Percentiles rank a stretch among this genome's conserved stretches.
Evolutionary conservation across 202 grass and related monocot genomes (phyloP).

Genomic region (Miscanthus sacchariflorus): DNA sequence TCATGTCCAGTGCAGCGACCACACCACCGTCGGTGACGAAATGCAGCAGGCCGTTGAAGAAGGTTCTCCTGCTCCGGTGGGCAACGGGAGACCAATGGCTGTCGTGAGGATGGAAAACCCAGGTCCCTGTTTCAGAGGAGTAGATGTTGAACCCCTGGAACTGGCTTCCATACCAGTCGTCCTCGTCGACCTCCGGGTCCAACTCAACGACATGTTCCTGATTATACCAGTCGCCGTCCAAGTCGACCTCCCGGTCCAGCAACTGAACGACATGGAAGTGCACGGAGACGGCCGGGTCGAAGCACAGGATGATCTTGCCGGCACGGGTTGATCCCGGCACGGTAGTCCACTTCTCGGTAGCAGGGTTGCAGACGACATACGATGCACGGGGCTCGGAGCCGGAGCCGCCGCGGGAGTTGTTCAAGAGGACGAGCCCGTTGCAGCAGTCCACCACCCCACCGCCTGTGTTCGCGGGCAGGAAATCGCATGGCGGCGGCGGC

Average conservation of each 20-base stretch:
- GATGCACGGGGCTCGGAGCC: neutral
- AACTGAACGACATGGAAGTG: slow-evolving; percentile 31
- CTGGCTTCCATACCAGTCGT: neutral
- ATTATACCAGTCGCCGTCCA: neutral
- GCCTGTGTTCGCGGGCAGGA: neutral
- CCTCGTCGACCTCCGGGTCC: neutral
- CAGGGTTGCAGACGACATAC: slow-evolving; percentile 21
- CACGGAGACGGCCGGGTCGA: neutral
- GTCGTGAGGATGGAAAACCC: neutral
- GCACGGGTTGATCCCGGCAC: neutral
- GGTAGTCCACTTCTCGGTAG: neutral
- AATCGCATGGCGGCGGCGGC: neutral
- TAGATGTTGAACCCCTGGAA: slow-evolving; percentile 14
- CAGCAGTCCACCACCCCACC: slow-evolving; percentile 12
- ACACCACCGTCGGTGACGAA: neutral
- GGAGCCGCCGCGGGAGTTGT: neutral
- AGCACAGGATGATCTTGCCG: neutral
- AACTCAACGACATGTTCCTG: slow-evolving; percentile 3
- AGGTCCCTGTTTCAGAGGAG: slow-evolving; percentile 11
- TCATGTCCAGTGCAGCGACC: neutral
- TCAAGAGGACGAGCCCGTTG: slow-evolving; percentile 36
- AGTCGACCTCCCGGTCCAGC: neutral
- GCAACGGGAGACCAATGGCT: neutral
- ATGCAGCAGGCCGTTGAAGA: slow-evolving; percentile 8
- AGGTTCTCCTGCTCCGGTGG: neutral